Percentiles rank a stretch among this genome's conserved stretches.
Evolutionary conservation across 306 rosid genomes (phyloP).

Genomic region (Adenanthera pavonina): DNA sequence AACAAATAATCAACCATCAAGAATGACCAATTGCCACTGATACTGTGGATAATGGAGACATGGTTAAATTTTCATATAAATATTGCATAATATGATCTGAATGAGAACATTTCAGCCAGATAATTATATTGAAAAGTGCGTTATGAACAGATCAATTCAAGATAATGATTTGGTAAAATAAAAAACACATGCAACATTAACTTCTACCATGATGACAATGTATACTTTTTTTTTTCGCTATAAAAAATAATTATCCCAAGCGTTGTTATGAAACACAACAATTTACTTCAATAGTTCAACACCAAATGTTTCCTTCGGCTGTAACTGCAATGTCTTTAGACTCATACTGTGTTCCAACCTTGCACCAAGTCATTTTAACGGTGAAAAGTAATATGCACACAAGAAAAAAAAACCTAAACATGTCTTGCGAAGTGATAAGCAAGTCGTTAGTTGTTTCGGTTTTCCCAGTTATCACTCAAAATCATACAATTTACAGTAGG

Average conservation of each 20-base stretch:
- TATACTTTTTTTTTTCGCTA: background rate
- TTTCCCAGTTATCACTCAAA: background rate
- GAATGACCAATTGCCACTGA: conserved; percentile 1
- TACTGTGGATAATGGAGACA: background rate
- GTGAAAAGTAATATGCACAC: no score
- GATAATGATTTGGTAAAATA: background rate
- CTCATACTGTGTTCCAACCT: background rate
- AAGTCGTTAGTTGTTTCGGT: background rate
- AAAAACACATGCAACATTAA: background rate
- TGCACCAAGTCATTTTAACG: background rate
- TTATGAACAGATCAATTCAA: background rate
- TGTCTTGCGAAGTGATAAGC: background rate
- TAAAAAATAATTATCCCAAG: conserved; percentile 4
- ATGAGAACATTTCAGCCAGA: background rate
- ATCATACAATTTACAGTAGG: background rate
- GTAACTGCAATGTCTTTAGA: conserved; percentile 7
- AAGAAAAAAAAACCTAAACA: background rate
- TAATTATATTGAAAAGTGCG: background rate
- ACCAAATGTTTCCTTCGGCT: conserved; percentile 4
- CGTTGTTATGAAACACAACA: background rate
- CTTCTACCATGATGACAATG: background rate
- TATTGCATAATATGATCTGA: conserved; percentile 17
- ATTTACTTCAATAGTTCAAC: background rate
- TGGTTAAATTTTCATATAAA: background rate
- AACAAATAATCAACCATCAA: background rate